phyloP scores from a whole-genome alignment of 2,329 filamentous ascomycete species.

The Fusarium staphyleae region DNA sequence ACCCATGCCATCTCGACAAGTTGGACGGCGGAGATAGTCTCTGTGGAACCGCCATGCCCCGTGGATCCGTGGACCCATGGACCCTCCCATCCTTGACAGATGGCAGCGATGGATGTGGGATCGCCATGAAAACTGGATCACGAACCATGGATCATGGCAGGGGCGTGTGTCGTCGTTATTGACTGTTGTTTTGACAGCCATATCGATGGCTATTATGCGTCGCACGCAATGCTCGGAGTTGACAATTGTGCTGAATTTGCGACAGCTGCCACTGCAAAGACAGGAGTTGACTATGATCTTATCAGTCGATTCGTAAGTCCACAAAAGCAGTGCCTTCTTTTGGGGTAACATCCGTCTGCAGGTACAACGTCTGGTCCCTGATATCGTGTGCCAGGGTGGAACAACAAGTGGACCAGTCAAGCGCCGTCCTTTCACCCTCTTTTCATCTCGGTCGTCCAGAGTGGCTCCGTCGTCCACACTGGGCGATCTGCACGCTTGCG shows the following conservation, averaged over 20 bases:
- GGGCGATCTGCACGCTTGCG: conserved; percentile 30
- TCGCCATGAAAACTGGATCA: conserved; percentile 35
- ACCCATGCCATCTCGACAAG: conserved; percentile 30
- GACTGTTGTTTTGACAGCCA: conserved; percentile 5
- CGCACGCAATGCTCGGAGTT: neutral
- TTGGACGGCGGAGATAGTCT: conserved; percentile 28
- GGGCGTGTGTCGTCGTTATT: conserved; percentile 6
- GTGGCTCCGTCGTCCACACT: conserved; percentile 32
- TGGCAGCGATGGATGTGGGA: conserved; percentile 28
- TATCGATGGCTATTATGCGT: conserved; percentile 1
- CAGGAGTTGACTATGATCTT: neutral
- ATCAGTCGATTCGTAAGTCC: neutral
- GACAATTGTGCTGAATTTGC: neutral
- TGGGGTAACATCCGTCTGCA: conserved; percentile 1
- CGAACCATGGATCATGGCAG: conserved; percentile 22
- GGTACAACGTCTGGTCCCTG: conserved; percentile 10
- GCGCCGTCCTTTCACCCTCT: conserved; percentile 28
- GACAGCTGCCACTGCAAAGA: neutral
- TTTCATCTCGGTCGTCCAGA: conserved; percentile 39
- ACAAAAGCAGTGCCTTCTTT: neutral
- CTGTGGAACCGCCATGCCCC: conserved; percentile 30
- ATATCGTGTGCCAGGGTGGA: conserved; percentile 8
- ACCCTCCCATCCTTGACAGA: conserved; percentile 26
- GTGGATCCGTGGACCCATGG: conserved; percentile 18
- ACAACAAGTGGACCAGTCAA: conserved; percentile 32